Evolutionary conservation across 1,284 basidiomycete genomes (phyloP).

Genomic region (Papiliotrema fonsecae): DNA sequence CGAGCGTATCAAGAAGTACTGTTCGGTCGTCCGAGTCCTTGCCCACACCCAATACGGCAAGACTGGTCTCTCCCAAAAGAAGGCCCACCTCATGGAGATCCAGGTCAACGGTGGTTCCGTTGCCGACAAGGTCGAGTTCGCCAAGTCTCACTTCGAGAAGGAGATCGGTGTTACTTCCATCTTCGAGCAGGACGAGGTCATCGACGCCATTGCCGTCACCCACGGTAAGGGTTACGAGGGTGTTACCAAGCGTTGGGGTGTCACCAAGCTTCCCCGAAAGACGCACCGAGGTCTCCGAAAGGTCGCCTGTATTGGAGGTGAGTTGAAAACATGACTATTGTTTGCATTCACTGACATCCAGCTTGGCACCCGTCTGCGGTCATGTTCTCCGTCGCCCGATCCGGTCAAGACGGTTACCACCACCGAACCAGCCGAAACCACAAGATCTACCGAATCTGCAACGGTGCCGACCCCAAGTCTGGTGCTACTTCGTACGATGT

Average conservation of each 20-base stretch:
- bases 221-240: slow-evolving; percentile 99
- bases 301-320: slow-evolving; percentile 95
- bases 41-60: slow-evolving; percentile 98
- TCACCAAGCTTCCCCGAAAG: slow-evolving; percentile 91
- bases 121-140: slow-evolving; percentile 97
- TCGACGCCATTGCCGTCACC: slow-evolving; percentile 97
- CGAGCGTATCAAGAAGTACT: slow-evolving; percentile 99
- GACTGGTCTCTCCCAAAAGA: slow-evolving; percentile 98
- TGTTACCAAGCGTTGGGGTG: slow-evolving; percentile 99
- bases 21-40: slow-evolving; percentile 98
- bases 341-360: not conserved
- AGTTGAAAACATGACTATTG: not conserved
- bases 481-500: slow-evolving; percentile 91
- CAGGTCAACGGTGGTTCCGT: slow-evolving; percentile 98
- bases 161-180: slow-evolving; percentile 77
- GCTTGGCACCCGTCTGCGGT: slow-evolving; percentile 52
- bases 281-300: slow-evolving; percentile 73
- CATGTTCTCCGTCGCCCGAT: slow-evolving; percentile 99
- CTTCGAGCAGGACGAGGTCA: slow-evolving; percentile 95
- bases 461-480: slow-evolving; percentile 72
- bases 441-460: slow-evolving; percentile 90
- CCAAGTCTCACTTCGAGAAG: slow-evolving; percentile 96
- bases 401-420: slow-evolving; percentile 99
- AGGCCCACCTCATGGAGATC: slow-evolving; percentile 99
- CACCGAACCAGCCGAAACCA: slow-evolving; percentile 92